phyloP scores from a whole-genome alignment of 768 basidiomycete genomes.

The Mycena epipterygia region DNA sequence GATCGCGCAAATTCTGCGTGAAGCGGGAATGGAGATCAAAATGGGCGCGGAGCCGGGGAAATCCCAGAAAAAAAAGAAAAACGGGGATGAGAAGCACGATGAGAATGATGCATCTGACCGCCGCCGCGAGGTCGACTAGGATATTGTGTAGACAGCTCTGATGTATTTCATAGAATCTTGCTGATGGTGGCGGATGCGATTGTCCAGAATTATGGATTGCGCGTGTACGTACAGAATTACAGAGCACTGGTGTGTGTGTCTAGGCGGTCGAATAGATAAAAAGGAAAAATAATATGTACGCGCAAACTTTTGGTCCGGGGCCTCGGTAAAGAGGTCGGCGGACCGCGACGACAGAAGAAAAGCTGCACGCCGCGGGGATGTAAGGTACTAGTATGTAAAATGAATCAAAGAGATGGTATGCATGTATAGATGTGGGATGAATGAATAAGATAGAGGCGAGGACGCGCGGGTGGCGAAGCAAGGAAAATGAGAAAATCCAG shows the following conservation, averaged over 20 bases:
- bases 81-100: slow-evolving; percentile 47
- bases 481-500: slow-evolving; percentile 20
- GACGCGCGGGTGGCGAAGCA: not conserved
- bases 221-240: slow-evolving; percentile 29
- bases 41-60: slow-evolving; percentile 41
- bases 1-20: slow-evolving; percentile 65
- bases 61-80: slow-evolving; percentile 39
- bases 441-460: slow-evolving; percentile 32
- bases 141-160: slow-evolving; percentile 29
- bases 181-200: slow-evolving; percentile 20
- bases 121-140: slow-evolving; percentile 34
- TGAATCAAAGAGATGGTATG: slow-evolving; percentile 23
- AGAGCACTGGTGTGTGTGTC: slow-evolving; percentile 32
- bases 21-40: slow-evolving; percentile 65
- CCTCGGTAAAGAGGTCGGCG: slow-evolving; percentile 7
- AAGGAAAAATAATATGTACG: slow-evolving; percentile 20
- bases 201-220: slow-evolving; percentile 5
- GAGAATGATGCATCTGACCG: slow-evolving; percentile 44
- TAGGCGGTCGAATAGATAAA: slow-evolving; percentile 32
- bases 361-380: slow-evolving; percentile 14
- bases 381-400: slow-evolving; percentile 32
- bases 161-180: slow-evolving; percentile 22
- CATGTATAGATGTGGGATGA: slow-evolving; percentile 22
- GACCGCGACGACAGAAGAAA: slow-evolving; percentile 7
- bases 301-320: slow-evolving; percentile 21